Evolutionary conservation across 805 yeast genomes (phyloP), one percentile per base, ranked within the genome.

Genomic region (Zygosaccharomyces gambellarensis): DNA sequence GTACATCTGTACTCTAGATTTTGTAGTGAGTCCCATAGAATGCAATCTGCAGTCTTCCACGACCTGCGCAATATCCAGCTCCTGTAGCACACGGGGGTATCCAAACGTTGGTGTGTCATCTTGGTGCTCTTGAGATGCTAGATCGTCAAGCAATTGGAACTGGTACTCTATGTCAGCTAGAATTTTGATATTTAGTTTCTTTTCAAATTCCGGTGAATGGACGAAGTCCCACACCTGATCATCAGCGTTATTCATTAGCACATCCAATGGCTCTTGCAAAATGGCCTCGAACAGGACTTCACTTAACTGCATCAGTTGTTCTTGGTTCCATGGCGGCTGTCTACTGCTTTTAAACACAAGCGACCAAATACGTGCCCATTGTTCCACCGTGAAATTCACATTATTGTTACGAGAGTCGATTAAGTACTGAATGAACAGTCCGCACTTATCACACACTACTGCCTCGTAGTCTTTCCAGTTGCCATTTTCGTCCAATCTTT

Each of bases 351-450:
- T 45, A 4, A 47, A 14, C 5, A 46, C 52, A 17, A 62, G 44
- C 21, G 59, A 47, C 45, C 59, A 54, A 0, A 62, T 31, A 22
- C 44, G 45, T 2, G 63, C 51, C 61, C 61, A 54, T 48, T 64
- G 62, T 14, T 36, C 8, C 19, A 58, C 28, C 5, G 47, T 51
- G 32, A 63, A 56, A 11, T 44, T 40, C 1, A 49, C 23, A 21
- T 36, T 47, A 14, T 45, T 30, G 28, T 8, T 41, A 14, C 49
- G 36, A 5, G 58, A 52, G 19, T 52, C 52, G 10, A 55, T 29
- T 28, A 59, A 22, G 36, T 44, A 51, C 27, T 40, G 36, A 45
- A 55, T 51, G 11, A 64, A 53, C 11, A 30, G 39, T 4, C 39
- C 29, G 32, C 55, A 48, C 36, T 50, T 54, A 19, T 28, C 27